phyloP scores from a whole-genome alignment of 495 filamentous ascomycete genomes.

The Lophiostoma macrostomum region DNA sequence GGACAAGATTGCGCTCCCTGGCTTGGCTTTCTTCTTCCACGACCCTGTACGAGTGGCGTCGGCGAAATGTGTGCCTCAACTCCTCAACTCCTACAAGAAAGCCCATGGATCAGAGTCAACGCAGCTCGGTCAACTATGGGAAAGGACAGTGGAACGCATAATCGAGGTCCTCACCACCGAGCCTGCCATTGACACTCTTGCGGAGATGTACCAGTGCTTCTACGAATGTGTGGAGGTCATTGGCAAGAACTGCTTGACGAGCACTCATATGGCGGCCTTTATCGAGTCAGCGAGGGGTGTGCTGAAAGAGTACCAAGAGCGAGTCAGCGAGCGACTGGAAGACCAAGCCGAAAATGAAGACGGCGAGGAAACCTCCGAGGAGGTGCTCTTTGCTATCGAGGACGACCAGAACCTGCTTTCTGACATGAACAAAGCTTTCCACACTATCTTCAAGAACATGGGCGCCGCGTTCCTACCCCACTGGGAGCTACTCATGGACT shows the following conservation, averaged over 20 bases:
- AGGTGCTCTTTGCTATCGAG: slow-evolving; percentile 84
- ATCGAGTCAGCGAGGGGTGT: slow-evolving; percentile 79
- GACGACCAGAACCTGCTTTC: slow-evolving; percentile 95
- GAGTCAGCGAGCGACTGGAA: slow-evolving; percentile 74
- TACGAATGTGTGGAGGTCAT: slow-evolving; percentile 97
- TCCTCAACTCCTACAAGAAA: slow-evolving; percentile 91
- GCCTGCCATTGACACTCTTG: slow-evolving; percentile 91
- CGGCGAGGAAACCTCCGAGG: slow-evolving; percentile 78
- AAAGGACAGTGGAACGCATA: slow-evolving; percentile 79
- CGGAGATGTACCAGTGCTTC: slow-evolving; percentile 99
- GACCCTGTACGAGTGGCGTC: slow-evolving; percentile 95
- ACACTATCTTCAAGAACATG: slow-evolving; percentile 97
- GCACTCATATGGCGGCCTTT: slow-evolving; percentile 77
- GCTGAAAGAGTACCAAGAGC: slow-evolving; percentile 85
- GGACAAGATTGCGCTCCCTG: slow-evolving; percentile 92
- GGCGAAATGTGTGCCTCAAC: slow-evolving; percentile 89
- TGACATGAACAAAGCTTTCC: slow-evolving; percentile 99
- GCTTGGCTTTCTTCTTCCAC: slow-evolving; percentile 98
- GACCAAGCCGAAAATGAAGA: slow-evolving; percentile 65
- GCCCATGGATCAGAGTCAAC: slow-evolving; percentile 73
- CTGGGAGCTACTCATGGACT: slow-evolving; percentile 79
- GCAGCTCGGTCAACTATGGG: slow-evolving; percentile 77
- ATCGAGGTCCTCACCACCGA: slow-evolving; percentile 93
- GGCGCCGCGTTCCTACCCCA: slow-evolving; percentile 75
- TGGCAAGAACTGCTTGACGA: slow-evolving; percentile 74